Evolutionary conservation across 1,284 basidiomycete genomes (phyloP), one percentile per base, ranked within the genome.

Genomic region (Apiotrichum domesticum): DNA sequence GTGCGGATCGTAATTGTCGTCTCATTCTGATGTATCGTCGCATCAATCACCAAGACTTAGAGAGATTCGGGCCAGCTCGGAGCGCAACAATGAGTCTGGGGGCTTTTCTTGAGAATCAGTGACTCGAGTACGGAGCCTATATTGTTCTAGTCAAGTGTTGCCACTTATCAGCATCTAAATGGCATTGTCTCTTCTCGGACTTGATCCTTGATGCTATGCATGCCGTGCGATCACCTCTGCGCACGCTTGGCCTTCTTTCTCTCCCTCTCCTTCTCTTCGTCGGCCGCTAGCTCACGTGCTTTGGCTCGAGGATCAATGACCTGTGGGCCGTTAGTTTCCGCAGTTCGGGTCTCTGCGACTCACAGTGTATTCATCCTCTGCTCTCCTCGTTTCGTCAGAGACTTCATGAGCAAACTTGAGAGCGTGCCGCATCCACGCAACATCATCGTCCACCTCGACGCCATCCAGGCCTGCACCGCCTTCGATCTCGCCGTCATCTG

Each of bases 351-450:
- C n/a, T 15, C 15, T n/a, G 44, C 32, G 21, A 35, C 75, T 90
- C 48, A 94, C 90, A 71, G 91, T 87, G 67, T 93, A 94, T 64
- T 94, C 90, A 49, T 88, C 80, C 73, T 93, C 88, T 0, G 90
- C 90, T 71, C 92, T 86, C 56, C 79, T 74, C 14, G 82, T 83
- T 74, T 92, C 86, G 41, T 77, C 73, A 35, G 69, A 72, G 66
- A 89, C 86, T 56, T 86, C 88, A 71, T 90, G 89, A 15, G 86
- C 82, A 74, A 92, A 91, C 63, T 83, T 82, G 57, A 94, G 78
- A 21, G 81, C 76, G 70, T 94, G 90, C 8, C 77, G 80, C 76
- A 93, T 80, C 79, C 92, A 93, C 7, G 83, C 88, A 7, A 81
- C 79, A 71, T 93, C 90, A 59, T 86, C 80, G 67, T 93, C 90